A percentile compares a stretch with the other conserved stretches of the same genome.
phyloP scores from a whole-genome alignment of 768 basidiomycete genomes.

The Trametes cinnabarina region DNA sequence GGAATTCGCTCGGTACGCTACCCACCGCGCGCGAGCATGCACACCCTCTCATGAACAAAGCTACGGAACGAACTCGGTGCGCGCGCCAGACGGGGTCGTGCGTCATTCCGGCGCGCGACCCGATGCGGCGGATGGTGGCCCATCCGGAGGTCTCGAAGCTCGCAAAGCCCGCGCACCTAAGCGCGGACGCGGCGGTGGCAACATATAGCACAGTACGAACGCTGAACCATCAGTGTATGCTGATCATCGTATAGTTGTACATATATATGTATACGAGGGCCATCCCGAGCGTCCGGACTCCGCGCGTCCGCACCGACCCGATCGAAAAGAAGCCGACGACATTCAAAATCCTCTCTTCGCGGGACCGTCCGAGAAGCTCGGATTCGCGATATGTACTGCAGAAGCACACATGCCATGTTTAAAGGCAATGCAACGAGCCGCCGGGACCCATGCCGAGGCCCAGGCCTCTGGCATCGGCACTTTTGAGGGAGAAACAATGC shows the following conservation, averaged over 20 bases:
- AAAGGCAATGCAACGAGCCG: no score
- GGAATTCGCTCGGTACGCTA: background rate
- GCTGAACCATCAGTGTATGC: no score
- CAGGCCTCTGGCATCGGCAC: background rate
- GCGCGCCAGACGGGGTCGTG: background rate
- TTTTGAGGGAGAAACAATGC: background rate
- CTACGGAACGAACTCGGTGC: background rate
- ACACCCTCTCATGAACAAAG: background rate
- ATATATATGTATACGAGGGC: no score
- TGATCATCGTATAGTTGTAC: no score
- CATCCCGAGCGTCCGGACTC: no score
- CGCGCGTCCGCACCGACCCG: background rate
- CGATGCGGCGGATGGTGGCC: background rate
- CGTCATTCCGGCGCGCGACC: constrained; percentile 9
- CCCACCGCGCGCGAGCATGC: background rate
- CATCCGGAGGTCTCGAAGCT: constrained; percentile 1
- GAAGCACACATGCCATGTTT: background rate
- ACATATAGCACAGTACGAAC: no score
- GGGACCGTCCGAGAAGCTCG: constrained; percentile 5
- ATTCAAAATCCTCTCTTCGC: background rate
- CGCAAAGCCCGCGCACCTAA: background rate
- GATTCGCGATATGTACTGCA: background rate
- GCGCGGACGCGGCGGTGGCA: background rate
- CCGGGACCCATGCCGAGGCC: no score
- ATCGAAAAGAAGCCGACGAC: background rate